These are phyloP conservation scores for Cercospora nicotianae DNA, from an alignment of 2,329 filamentous ascomycete species.

Conservation along the genomic window DNA sequence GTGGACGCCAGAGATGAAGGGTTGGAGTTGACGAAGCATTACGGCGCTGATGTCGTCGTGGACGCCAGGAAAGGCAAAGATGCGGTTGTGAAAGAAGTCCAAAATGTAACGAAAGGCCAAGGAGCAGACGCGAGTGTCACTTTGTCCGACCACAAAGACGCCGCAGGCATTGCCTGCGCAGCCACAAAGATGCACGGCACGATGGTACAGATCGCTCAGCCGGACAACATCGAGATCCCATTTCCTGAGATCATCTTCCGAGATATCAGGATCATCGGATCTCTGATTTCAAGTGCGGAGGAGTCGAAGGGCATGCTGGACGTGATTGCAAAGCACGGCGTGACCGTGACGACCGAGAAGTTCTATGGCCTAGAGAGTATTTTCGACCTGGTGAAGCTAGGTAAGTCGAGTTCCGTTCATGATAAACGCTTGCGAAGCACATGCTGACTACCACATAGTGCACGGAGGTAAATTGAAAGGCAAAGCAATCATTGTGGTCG, in stretches of 20 bases:
- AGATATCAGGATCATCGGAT: slow-evolving; percentile 53
- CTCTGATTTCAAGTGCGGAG: slow-evolving; percentile 37
- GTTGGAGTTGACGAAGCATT: slow-evolving; percentile 48
- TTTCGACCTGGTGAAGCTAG: slow-evolving; percentile 48
- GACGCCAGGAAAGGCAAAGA: slow-evolving; percentile 54
- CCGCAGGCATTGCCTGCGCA: slow-evolving; percentile 55
- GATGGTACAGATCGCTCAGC: slow-evolving; percentile 61
- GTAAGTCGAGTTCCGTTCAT: slow-evolving; percentile 2
- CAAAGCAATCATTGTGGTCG: slow-evolving; percentile 57
- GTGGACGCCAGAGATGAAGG: slow-evolving; percentile 58
- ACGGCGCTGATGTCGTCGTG: slow-evolving; percentile 54
- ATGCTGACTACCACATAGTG: slow-evolving; percentile 33
- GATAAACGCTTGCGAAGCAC: not conserved
- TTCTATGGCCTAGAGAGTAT: slow-evolving; percentile 57
- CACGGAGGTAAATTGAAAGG: slow-evolving; percentile 56
- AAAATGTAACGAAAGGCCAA: slow-evolving; percentile 49
- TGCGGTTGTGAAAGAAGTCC: slow-evolving; percentile 50
- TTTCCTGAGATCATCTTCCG: slow-evolving; percentile 55
- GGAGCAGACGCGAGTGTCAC: slow-evolving; percentile 57
- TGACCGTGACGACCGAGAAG: slow-evolving; percentile 53
- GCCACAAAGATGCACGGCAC: slow-evolving; percentile 61
- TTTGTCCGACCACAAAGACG: slow-evolving; percentile 53
- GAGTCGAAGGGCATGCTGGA: slow-evolving; percentile 40
- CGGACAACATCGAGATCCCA: slow-evolving; percentile 42
- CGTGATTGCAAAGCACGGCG: slow-evolving; percentile 41